phyloP scores from a whole-genome alignment of 495 filamentous ascomycete species.

The Xylaria grammica region DNA sequence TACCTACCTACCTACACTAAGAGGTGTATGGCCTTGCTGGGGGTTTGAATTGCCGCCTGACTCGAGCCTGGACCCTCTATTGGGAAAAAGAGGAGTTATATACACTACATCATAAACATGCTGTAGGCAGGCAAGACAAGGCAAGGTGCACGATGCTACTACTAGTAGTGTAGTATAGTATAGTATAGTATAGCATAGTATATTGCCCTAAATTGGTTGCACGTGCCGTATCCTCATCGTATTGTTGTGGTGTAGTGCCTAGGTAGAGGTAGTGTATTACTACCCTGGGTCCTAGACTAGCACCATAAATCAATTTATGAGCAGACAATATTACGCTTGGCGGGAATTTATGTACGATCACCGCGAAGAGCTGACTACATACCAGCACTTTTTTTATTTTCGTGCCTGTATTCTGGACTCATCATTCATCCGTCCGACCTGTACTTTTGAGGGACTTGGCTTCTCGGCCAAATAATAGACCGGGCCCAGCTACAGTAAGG shows the following conservation, averaged over 20 bases:
- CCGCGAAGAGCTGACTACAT: conserved; percentile 4
- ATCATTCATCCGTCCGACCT: not conserved
- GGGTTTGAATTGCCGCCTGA: too few relatives aligned
- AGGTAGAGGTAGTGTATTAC: too few relatives aligned
- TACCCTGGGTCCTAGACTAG: not conserved
- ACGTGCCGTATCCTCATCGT: not conserved
- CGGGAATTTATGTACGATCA: not conserved
- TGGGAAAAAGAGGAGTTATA: too few relatives aligned
- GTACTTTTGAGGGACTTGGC: not conserved
- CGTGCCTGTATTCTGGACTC: not conserved
- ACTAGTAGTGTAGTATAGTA: not conserved
- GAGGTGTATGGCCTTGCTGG: not conserved
- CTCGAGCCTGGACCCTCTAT: too few relatives aligned
- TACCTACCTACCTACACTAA: too few relatives aligned
- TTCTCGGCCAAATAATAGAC: conserved; percentile 9
- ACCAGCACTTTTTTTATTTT: not conserved
- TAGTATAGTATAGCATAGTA: not conserved
- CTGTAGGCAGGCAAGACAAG: too few relatives aligned
- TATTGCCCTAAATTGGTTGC: not conserved
- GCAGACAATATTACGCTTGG: not conserved
- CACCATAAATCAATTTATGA: not conserved
- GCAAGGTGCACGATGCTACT: too few relatives aligned
- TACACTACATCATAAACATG: too few relatives aligned
- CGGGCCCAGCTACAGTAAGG: not conserved
- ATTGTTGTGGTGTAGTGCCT: too few relatives aligned